Percentiles rank a stretch among this genome's conserved stretches.
Evolutionary conservation across 805 yeast species (phyloP).

Genomic region (Saccharomycopsis microspora): DNA sequence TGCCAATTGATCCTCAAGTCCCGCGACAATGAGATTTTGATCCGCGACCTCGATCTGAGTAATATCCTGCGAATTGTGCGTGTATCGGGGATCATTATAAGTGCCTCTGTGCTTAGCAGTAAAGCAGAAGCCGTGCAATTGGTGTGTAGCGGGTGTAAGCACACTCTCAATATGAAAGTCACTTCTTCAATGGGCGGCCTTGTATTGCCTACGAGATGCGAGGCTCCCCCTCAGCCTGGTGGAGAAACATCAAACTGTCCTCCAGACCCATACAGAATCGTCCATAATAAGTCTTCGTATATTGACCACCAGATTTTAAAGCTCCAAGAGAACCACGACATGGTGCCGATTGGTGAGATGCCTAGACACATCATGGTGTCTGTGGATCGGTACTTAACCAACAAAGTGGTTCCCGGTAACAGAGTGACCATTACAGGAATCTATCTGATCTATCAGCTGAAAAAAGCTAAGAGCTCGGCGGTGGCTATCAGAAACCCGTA

Average conservation of each 20-base stretch:
- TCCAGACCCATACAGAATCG: conserved; percentile 83
- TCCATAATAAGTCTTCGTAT: conserved; percentile 88
- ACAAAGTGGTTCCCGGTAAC: conserved; percentile 89
- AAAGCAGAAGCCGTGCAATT: conserved; percentile 77
- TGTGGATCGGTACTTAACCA: conserved; percentile 82
- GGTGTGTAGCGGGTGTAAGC: conserved; percentile 82
- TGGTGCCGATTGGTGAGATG: conserved; percentile 98
- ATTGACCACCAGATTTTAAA: conserved; percentile 92
- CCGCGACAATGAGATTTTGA: conserved; percentile 56
- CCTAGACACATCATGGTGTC: conserved; percentile 86
- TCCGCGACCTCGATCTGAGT: conserved; percentile 76
- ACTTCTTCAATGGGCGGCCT: conserved; percentile 62
- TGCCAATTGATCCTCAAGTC: conserved; percentile 77
- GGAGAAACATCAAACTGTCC: conserved; percentile 57
- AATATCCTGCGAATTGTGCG: conserved; percentile 85
- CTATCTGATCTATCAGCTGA: conserved; percentile 80
- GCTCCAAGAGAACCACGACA: conserved; percentile 94
- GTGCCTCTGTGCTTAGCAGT: conserved; percentile 80
- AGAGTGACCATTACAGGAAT: conserved; percentile 88
- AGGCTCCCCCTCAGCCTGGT: conserved; percentile 33
- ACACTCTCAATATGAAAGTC: conserved; percentile 54
- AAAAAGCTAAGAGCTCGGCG: conserved; percentile 38
- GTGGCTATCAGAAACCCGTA: conserved; percentile 94
- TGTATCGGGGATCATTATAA: conserved; percentile 85
- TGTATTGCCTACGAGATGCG: conserved; percentile 57